phyloP scores from a whole-genome alignment of 805 yeast genomes.

The Metschnikowia reukaufii region DNA sequence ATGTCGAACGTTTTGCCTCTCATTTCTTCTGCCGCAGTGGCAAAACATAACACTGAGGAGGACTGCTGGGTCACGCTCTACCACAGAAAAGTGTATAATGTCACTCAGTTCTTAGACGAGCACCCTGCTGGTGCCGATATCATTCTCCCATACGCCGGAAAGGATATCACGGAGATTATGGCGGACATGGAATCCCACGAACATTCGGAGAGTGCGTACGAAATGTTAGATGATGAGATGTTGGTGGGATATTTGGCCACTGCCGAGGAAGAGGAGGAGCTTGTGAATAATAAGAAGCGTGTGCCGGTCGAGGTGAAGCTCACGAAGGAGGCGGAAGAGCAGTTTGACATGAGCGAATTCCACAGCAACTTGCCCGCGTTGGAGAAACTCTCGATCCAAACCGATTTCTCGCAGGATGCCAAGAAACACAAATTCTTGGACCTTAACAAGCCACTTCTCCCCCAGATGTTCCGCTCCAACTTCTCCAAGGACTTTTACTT shows the following conservation, averaged over 20 bases:
- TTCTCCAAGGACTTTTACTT: conserved; percentile 88
- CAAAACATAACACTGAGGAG: conserved; percentile 47
- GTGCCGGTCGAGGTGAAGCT: conserved; percentile 59
- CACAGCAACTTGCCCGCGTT: conserved; percentile 70
- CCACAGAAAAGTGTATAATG: conserved; percentile 80
- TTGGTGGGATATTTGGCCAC: conserved; percentile 84
- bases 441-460: conserved; percentile 72
- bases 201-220: conserved; percentile 84
- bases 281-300: conserved; percentile 59
- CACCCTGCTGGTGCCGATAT: conserved; percentile 70
- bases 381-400: conserved; percentile 69
- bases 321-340: conserved; percentile 18
- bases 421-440: conserved; percentile 83
- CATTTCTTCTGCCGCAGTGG: conserved; percentile 53
- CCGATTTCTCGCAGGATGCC: conserved; percentile 73
- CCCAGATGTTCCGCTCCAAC: conserved; percentile 73
- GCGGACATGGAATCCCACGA: conserved; percentile 70
- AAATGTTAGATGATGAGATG: conserved; percentile 77
- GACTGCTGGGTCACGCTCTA: conserved; percentile 83
- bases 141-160: conserved; percentile 58
- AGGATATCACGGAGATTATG: conserved; percentile 69
- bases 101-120: conserved; percentile 67
- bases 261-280: conserved; percentile 68
- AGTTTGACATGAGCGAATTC: conserved; percentile 38
- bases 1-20: conserved; percentile 50